Evolutionary conservation across 768 basidiomycete genomes (phyloP), one percentile per base, ranked within the genome.

Genomic region (Hypholoma fasciculare): DNA sequence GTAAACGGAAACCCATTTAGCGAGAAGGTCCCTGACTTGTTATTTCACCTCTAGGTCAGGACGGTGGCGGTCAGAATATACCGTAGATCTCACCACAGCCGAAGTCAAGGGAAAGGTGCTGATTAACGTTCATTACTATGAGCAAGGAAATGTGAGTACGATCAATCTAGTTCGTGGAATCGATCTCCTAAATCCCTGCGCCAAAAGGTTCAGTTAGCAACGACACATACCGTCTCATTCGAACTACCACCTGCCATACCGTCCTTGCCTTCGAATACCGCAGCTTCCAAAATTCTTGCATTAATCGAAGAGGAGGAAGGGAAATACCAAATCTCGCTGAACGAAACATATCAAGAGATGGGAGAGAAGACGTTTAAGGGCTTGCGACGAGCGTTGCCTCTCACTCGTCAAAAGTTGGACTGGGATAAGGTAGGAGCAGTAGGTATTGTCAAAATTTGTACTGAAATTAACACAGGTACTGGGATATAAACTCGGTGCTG

Each of bases 51-150:
- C 55, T 57, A 96, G 96, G 95, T 90, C 95, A 27, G 96, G 96
- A 36, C 80, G 95, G 69, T 98, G 96, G 96, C 84, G 96, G 39
- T 95, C 94, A 6, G 82, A 88, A 63, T 98, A 97, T 70, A 69
- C 76, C 8, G 77, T 97, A 49, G 86, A 96, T 69, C 71, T 91
- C 39, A 81, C 78, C 16, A 76, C 82, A 40, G 82, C 82, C 53
- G 80, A 73, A 58, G 78, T 97, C 5, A 71, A 74, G n/a, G 95
- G 94, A 0, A 83, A 78, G 65, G 84, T 97, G 14, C 77, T 88
- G 7, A 82, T 92, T 44, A 91, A 94, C 65, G 88, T 98, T 12
- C 97, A 99, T 71, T 98, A 98, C 68, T 98, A 96, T 67, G 97
- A 99, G 71, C 94, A 97, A 69, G 96, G 96, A 63, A 96, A 96